Conservation (phyloP, 2,329 filamentous ascomycete species). For the Hypoxylon sp. region DNA sequence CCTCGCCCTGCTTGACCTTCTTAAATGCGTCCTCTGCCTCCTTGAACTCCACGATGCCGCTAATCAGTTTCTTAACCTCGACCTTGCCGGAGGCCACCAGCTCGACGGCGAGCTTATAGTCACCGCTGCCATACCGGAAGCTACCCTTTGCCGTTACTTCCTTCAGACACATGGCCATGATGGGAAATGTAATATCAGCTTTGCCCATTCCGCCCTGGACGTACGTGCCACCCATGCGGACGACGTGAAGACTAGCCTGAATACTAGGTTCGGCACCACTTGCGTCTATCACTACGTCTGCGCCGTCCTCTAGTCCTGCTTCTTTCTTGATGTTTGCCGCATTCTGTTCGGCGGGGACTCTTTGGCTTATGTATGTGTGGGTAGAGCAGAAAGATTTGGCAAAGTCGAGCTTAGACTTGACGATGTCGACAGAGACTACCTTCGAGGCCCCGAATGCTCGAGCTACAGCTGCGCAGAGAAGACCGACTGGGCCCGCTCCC, state of each 20-base stretch:
- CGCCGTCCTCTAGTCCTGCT: constrained; percentile 73
- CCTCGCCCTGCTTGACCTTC: constrained; percentile 86
- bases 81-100: constrained; percentile 80
- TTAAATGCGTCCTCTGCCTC: constrained; percentile 89
- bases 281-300: constrained; percentile 84
- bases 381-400: constrained; percentile 79
- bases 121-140: constrained; percentile 89
- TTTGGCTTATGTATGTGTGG: constrained; percentile 74
- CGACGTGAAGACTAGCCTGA: constrained; percentile 77
- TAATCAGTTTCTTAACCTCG: constrained; percentile 85
- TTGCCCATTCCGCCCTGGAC: constrained; percentile 94
- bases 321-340: constrained; percentile 74
- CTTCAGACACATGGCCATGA: constrained; percentile 89
- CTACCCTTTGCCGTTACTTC: constrained; percentile 88
- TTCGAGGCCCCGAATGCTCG: constrained; percentile 86
- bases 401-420: constrained; percentile 82
- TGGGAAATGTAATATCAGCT: constrained; percentile 88
- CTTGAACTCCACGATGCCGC: constrained; percentile 79
- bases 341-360: constrained; percentile 76
- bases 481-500: constrained; percentile 87
- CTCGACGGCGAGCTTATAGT: constrained; percentile 86
- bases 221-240: constrained; percentile 79
- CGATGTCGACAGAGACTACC: constrained; percentile 90
- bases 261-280: constrained; percentile 83
- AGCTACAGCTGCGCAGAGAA: constrained; percentile 89